Evolutionary conservation across 2,329 filamentous ascomycete species (phyloP), one percentile per base, ranked within the genome.

Genomic region (Colletotrichum sansevieriae): DNA sequence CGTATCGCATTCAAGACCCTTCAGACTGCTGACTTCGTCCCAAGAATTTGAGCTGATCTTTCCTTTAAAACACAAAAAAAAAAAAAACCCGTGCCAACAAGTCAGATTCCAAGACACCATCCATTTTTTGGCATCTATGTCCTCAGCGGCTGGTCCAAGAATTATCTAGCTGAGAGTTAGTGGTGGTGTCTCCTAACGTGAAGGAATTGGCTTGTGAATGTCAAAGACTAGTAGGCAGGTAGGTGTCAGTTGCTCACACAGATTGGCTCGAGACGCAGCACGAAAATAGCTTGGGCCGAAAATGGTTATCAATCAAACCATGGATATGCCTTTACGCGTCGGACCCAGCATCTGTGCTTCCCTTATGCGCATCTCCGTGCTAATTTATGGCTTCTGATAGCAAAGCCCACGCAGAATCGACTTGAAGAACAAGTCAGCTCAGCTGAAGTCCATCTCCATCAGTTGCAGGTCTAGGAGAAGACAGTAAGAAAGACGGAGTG

Each of bases 1-100:
- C 65, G 44, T 65, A 41, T 39, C 47, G 37, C 12, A 8, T 18
- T 9, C 12, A 47, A 52, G 60, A 65, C 52, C 60, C 52, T 68
- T 54, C 39, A 54, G 65, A 68, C 65, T 61, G 65, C 61, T 43
- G 33, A 63, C 52, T 39, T 65, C 61, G 54, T 68, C 65, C 61
- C 60, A 65, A 58, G 63, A 65, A 41, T 6, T 65, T 58, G 29
- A 41, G 61, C 37, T 22, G 10, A 59, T 68, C 46, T 68, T 37
- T 54, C 2, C n/a, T 1, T 47, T 22, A 22, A 22, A 22, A 22
- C n/a, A n/a, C n/a, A n/a, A 22, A 22, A 22, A 22, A 22, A 22
- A 22, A 22, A 22, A 22, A 22, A 22, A 22, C 15, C 13, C 44
- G 35, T 13, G 10, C 12, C 8, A 49, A 12, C 22, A 41, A 29